Conservation (phyloP, 208 protist genomes). For the Leishmania aethiopica region DNA sequence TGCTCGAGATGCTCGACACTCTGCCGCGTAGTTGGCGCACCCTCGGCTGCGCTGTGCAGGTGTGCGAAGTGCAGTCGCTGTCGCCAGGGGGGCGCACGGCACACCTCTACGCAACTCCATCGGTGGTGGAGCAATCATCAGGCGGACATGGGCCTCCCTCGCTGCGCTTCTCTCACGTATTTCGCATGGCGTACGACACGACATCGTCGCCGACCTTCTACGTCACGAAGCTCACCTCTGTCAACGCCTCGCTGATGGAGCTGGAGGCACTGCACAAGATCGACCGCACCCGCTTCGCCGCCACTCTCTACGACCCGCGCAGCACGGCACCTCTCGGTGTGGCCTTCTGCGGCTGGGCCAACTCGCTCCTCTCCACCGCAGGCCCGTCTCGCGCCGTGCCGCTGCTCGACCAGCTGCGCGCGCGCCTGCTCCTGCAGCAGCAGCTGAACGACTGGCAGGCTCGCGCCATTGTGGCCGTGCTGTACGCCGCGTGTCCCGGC, state of each 20-base stretch:
- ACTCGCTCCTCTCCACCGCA: slow-evolving; percentile 23
- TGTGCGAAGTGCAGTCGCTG: slow-evolving; percentile 61
- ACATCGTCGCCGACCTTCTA: slow-evolving; percentile 36
- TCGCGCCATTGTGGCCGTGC: slow-evolving; percentile 55
- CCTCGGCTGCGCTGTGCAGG: slow-evolving; percentile 63
- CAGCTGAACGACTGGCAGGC: slow-evolving; percentile 73
- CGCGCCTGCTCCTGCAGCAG: slow-evolving; percentile 38
- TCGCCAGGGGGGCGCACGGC: slow-evolving; percentile 33
- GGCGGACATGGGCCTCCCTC: background rate
- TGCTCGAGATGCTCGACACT: slow-evolving; percentile 9
- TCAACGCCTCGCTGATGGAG: slow-evolving; percentile 47
- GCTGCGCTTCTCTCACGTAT: slow-evolving; percentile 57
- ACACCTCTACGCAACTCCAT: slow-evolving; percentile 33
- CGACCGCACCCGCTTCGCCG: slow-evolving; percentile 49
- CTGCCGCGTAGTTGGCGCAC: slow-evolving; percentile 49
- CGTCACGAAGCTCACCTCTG: slow-evolving; percentile 51
- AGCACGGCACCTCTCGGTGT: slow-evolving; percentile 34
- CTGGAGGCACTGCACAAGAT: slow-evolving; percentile 57
- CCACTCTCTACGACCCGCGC: slow-evolving; percentile 68
- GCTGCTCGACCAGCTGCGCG: slow-evolving; percentile 22
- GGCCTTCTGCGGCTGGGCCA: slow-evolving; percentile 34
- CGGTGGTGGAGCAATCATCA: slow-evolving; percentile 5
- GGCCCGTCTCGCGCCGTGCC: slow-evolving; percentile 9
- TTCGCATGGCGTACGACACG: slow-evolving; percentile 41
- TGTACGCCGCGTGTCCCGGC: slow-evolving; percentile 45